Evolutionary conservation across 495 filamentous ascomycete genomes (phyloP).

Genomic region (Trichoderma virens): DNA sequence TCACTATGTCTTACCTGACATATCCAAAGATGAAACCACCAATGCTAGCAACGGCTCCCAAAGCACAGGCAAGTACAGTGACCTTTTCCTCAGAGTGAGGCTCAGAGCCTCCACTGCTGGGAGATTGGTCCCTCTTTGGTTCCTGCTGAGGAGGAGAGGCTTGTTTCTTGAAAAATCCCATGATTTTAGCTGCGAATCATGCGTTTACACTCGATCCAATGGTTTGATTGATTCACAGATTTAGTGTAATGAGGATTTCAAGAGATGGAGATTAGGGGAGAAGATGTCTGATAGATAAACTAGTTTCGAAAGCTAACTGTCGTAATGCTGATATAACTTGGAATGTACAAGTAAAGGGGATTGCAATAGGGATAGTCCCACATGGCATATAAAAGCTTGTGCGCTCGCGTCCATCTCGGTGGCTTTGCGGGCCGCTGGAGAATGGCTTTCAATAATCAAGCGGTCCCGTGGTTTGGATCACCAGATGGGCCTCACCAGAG

Average conservation of each 20-base stretch:
- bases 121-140: not conserved
- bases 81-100: slow-evolving; percentile 19
- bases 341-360: no score
- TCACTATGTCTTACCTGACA: slow-evolving; percentile 43
- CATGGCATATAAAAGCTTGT: not conserved
- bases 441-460: not conserved
- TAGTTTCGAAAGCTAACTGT: not conserved
- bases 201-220: not conserved
- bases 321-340: no score
- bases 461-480: slow-evolving; percentile 1
- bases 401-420: slow-evolving; percentile 7
- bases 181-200: not conserved
- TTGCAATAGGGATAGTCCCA: not conserved
- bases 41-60: slow-evolving; percentile 50
- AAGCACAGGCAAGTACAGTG: slow-evolving; percentile 30
- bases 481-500: not conserved
- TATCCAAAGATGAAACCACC: slow-evolving; percentile 80
- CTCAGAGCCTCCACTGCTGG: not conserved
- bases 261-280: not conserved
- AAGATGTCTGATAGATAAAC: not conserved
- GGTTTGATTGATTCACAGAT: not conserved
- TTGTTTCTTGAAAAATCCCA: not conserved
- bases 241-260: not conserved
- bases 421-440: slow-evolving; percentile 2
- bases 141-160: not conserved